Evolutionary conservation across 148 eudicot genomes (phyloP), one percentile per base, ranked within the genome.

Genomic region (Vaccinium darrowii): DNA sequence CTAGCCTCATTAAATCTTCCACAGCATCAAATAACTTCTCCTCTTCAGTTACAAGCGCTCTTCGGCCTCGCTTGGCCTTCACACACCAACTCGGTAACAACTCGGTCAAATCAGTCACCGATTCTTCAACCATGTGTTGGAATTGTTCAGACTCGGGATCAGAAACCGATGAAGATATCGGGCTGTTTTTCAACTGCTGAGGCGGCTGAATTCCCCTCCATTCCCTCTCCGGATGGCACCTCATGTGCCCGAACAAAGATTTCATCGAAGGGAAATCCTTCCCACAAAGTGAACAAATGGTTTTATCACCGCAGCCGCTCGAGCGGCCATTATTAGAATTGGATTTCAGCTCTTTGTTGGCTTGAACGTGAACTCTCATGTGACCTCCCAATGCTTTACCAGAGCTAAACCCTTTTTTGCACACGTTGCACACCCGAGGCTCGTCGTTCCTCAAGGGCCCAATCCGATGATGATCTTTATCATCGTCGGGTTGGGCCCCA

Each of bases 171-270:
- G 85, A 86, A 1, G 83, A 78, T 23, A 67, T 67, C 73, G 79
- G 80, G 73, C 85, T 83, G 47, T 58, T 84, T 54, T 76, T 76
- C 21, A 25, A 47, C 23, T 36, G 25, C 8, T 25, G 47, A n/a
- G 81, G 92, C 0, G 91, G 93, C 1, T 81, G 78, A 85, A 92
- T 92, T 12, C 95, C 95, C 13, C 94, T 84, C 79, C 85, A 89
- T 0, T 49, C 72, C 11, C 93, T 87, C 1, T 90, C 90, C 0
- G 93, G 94, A 73, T 94, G 95, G 76, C 90, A 88, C 87, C 95
- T 90, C 95, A 94, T 90, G 83, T 94, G 97, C 25, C 97, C 97
- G 56, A 27, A 89, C 81, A 94, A 81, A 1, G 97, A 86, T 73
- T 91, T 92, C 43, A 72, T 7, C 1, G 93, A 84, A 0, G 84